Base-by-base conservation (phyloP, 108 stramenopile genomes). In the Cylindrotheca closterium region DNA sequence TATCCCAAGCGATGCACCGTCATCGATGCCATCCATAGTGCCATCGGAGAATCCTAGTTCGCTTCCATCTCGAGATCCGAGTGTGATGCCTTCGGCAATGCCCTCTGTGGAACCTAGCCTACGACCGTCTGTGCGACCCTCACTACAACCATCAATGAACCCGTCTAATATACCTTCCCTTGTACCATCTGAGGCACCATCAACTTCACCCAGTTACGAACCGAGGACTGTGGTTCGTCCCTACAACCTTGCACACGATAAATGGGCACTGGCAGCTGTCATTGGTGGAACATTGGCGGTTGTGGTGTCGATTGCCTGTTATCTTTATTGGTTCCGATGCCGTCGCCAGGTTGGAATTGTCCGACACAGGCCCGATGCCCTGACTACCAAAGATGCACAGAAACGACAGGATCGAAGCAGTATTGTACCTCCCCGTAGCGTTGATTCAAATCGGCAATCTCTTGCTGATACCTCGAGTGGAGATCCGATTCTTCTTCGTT, bases 381-480 rank as follows among this genome's bases (percentile, higher is more conserved):
- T 73, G 46, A 56, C 58, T n/a, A 46, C 42, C 1, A 15, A 31
- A 47, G 53, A 62, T 27, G 63, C 47, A 4, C 63, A 64, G 33
- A 65, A 32, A 18, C 21, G 53, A 28, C 25, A 29, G 30, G 24
- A 52, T 47, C 23, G n/a, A 8, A 29, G 29, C 4, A 31, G 51
- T 5, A 52, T 52, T 17, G 51, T 73, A 22, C 37, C 37, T 10
- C 71, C 63, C 15, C 52, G 63, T 4, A 48, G 67, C 8, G 68
- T 73, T 15, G 53, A 65, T 30, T 31, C 72, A 53, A 72, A 79
- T 17, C 59, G 49, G 19, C 51, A 48, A 47, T 79, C 78, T 2
- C 54, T 79, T n/a, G 78, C 67, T 3, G 65, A 73, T 30, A 79
- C 78, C 1, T 61, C 72, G 1, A 22, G 73, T 15, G 78, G 78